These are phyloP conservation scores for Naumovozyma baii DNA, from an alignment of 805 yeast species.

Conservation along the genomic window DNA sequence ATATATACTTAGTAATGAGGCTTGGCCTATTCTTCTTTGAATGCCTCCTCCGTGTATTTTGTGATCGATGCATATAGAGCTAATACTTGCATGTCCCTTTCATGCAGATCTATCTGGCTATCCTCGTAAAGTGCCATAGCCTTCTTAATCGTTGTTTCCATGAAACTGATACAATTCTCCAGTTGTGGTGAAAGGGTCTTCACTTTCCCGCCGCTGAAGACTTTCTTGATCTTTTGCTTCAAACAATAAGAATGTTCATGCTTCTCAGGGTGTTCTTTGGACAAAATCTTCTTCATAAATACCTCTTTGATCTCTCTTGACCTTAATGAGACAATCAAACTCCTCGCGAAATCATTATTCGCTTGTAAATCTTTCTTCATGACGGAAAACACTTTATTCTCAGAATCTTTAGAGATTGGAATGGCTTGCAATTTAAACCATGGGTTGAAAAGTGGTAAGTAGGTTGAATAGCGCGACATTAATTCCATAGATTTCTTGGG, in stretches of 20 bases:
- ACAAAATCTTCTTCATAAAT: conserved; percentile 16
- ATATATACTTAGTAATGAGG: conserved; percentile 1
- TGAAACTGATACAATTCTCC: conserved; percentile 14
- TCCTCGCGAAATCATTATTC: conserved; percentile 11
- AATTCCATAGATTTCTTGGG: conserved; percentile 14
- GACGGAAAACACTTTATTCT: conserved; percentile 37
- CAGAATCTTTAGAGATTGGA: conserved; percentile 42
- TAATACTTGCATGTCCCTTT: conserved; percentile 9
- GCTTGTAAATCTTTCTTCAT: conserved; percentile 44
- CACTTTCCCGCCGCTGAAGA: conserved; percentile 24
- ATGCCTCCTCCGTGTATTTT: conserved; percentile 3
- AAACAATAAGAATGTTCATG: neutral
- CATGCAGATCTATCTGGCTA: conserved; percentile 4
- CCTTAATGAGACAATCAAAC: conserved; percentile 30
- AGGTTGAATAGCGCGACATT: conserved; percentile 24
- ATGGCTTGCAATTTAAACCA: conserved; percentile 43
- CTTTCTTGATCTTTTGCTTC: conserved; percentile 23
- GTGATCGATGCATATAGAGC: conserved; percentile 10
- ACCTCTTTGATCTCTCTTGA: conserved; percentile 33
- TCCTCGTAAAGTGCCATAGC: conserved; percentile 20
- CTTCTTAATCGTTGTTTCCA: conserved; percentile 14
- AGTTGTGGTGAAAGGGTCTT: conserved; percentile 14
- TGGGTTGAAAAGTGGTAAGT: conserved; percentile 22
- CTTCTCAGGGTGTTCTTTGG: neutral
- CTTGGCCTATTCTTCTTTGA: neutral